phyloP scores from a whole-genome alignment of 495 filamentous ascomycete genomes.

The Tuber indicum region DNA sequence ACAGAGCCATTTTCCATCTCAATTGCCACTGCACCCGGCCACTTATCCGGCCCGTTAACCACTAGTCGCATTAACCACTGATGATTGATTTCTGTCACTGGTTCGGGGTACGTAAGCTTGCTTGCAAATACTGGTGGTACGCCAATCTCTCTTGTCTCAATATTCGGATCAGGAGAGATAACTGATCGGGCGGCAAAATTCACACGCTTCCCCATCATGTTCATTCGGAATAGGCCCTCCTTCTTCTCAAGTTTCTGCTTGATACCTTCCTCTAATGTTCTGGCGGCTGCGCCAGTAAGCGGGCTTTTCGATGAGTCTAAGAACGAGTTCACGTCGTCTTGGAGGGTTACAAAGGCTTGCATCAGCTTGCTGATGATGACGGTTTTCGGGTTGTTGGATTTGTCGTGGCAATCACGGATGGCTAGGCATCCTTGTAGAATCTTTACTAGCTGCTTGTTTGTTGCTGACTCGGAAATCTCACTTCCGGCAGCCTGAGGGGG shows the following conservation, averaged over 20 bases:
- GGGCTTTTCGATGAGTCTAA: slow-evolving; percentile 83
- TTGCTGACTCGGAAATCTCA: slow-evolving; percentile 60
- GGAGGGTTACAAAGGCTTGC: slow-evolving; percentile 55
- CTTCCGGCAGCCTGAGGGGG: slow-evolving; percentile 72
- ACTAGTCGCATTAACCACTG: slow-evolving; percentile 93
- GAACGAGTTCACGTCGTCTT: slow-evolving; percentile 82
- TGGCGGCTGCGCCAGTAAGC: slow-evolving; percentile 63
- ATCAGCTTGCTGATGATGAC: slow-evolving; percentile 31
- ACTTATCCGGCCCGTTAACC: slow-evolving; percentile 85
- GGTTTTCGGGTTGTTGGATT: slow-evolving; percentile 54
- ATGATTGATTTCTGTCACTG: slow-evolving; percentile 94
- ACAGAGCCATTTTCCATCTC: slow-evolving; percentile 94
- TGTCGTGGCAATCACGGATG: slow-evolving; percentile 68
- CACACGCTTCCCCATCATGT: slow-evolving; percentile 99
- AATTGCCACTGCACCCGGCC: slow-evolving; percentile 88
- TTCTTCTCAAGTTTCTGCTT: slow-evolving; percentile 99
- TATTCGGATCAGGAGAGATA: slow-evolving; percentile 96
- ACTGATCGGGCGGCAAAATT: slow-evolving; percentile 97
- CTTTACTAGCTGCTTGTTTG: slow-evolving; percentile 75
- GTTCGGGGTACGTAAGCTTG: slow-evolving; percentile 94
- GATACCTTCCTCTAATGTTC: slow-evolving; percentile 72
- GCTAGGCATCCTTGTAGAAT: slow-evolving; percentile 64
- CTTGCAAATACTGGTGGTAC: slow-evolving; percentile 94
- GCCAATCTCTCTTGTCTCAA: slow-evolving; percentile 97
- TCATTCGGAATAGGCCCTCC: slow-evolving; percentile 94